Base-by-base conservation (phyloP, 495 filamentous ascomycete genomes). In the Aspergillus ostianus region DNA sequence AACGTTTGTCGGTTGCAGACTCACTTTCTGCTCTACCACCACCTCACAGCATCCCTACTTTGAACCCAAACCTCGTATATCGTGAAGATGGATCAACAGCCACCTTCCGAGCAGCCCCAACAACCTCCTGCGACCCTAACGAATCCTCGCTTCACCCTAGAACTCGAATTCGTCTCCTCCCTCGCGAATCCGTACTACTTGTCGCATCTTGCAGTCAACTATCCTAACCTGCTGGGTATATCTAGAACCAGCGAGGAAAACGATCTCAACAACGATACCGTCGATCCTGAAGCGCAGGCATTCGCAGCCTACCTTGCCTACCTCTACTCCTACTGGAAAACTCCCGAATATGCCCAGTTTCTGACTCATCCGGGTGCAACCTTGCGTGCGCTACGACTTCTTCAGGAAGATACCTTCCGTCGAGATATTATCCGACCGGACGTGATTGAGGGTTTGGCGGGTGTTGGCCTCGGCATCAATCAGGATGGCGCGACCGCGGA, bases 171-270 rank as follows among this genome's bases (percentile, higher is more conserved):
- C 67, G 90, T 95, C 47, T 89, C 91, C 65, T 85, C 87, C n/a
- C 89, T 96, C 55, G 85, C 85, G 61, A 93, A 93, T 66, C 92
- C 92, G 0, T 80, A 82, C 69, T 95, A 96, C 74, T 82, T 96
- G 29, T 90, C 90, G 64, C 85, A 93, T 64, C 86, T 96, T 18
- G 91, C 89, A 2, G 82, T 85, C 36, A 85, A 59, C 51, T 79
- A 78, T 51, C 84, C 69, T 77, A 85, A 73, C 55, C 70, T 79
- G 3, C 68, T 81, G 51, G 75, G 77, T 0, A 75, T 77, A 55
- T 73, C 72, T 8, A 67, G 58, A 18, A 61, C 63, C 49, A 59
- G 59, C 65, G 78, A 77, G 30, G 71, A 78, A 18, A 63, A 60
- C 66, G 69, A 73, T 51, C 49, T 68, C 62, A 66, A 74, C 50